These are phyloP conservation scores for Phialophora verrucosa DNA, from an alignment of 2,329 filamentous ascomycete genomes.

Conservation along the genomic window DNA sequence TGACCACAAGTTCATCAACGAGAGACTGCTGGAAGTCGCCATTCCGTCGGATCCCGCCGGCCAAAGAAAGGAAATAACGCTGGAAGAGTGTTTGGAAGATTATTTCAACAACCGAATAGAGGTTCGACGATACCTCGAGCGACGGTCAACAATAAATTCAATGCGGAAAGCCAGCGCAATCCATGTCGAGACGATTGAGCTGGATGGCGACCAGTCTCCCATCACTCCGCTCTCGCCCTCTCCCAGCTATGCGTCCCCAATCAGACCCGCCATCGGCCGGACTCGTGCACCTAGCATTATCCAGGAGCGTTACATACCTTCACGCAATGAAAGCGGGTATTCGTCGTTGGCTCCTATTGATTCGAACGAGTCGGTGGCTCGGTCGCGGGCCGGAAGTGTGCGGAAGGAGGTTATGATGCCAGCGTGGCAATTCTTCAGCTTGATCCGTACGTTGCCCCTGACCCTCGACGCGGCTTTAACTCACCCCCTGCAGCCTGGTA, in stretches of 20 bases:
- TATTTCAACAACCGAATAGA: constrained; percentile 96
- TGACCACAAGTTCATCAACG: constrained; percentile 94
- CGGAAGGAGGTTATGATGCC: constrained; percentile 90
- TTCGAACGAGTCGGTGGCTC: constrained; percentile 43
- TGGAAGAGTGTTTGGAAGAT: constrained; percentile 89
- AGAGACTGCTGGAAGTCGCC: constrained; percentile 86
- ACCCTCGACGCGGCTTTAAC: constrained; percentile 41
- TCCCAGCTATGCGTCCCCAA: constrained; percentile 41
- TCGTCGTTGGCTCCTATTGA: constrained; percentile 42
- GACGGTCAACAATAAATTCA: constrained; percentile 63
- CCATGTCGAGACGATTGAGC: constrained; percentile 53
- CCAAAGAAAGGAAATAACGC: constrained; percentile 68
- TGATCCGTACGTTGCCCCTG: constrained; percentile 71
- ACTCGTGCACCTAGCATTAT: constrained; percentile 51
- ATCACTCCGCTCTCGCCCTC: constrained; percentile 45
- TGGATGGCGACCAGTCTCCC: constrained; percentile 42
- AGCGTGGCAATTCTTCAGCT: constrained; percentile 95
- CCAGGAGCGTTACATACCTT: constrained; percentile 51
- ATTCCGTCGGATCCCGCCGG: constrained; percentile 71
- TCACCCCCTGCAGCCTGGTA: constrained; percentile 75
- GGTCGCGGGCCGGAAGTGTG: constrained; percentile 50
- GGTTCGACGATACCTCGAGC: constrained; percentile 75
- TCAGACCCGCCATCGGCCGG: constrained; percentile 35
- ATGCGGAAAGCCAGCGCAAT: constrained; percentile 46
- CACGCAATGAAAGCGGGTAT: constrained; percentile 51